Conservation (phyloP, 345 rosid species). For the Eucalyptus marginata region DNA sequence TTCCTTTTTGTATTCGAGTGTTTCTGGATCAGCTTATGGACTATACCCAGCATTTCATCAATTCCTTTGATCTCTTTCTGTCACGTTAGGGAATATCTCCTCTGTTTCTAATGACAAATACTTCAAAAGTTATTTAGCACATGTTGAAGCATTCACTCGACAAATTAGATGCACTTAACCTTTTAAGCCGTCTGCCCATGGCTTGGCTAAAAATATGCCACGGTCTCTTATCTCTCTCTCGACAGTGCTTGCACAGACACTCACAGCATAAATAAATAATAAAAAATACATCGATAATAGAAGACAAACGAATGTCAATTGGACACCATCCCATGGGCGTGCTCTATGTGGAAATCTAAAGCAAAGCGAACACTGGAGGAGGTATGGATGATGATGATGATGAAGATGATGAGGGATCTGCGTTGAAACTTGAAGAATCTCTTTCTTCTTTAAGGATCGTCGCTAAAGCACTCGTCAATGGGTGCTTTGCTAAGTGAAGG, state of each 20-base stretch:
- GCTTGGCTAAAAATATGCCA: background rate
- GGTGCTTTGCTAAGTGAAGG: conserved; percentile 21
- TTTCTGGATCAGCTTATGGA: background rate
- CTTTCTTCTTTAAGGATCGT: conserved; percentile 40
- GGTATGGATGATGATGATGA: background rate
- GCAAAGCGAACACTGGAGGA: background rate
- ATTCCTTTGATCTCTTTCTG: background rate
- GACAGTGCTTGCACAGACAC: background rate
- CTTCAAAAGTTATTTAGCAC: background rate
- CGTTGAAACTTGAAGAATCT: background rate
- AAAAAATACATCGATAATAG: background rate
- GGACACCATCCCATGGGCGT: background rate
- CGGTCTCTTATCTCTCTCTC: background rate
- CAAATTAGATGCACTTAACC: background rate
- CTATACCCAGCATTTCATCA: background rate
- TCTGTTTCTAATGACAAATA: background rate
- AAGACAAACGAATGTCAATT: background rate
- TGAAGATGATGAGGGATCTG: background rate
- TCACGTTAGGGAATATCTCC: background rate
- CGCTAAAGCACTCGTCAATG: conserved; percentile 19
- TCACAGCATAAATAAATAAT: background rate
- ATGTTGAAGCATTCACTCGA: background rate
- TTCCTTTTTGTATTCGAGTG: background rate
- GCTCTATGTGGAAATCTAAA: background rate
- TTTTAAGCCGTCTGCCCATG: background rate